These are phyloP conservation scores for Lachnellula subtilissima DNA, from an alignment of 2,329 filamentous ascomycete species.

Conservation along the genomic window DNA sequence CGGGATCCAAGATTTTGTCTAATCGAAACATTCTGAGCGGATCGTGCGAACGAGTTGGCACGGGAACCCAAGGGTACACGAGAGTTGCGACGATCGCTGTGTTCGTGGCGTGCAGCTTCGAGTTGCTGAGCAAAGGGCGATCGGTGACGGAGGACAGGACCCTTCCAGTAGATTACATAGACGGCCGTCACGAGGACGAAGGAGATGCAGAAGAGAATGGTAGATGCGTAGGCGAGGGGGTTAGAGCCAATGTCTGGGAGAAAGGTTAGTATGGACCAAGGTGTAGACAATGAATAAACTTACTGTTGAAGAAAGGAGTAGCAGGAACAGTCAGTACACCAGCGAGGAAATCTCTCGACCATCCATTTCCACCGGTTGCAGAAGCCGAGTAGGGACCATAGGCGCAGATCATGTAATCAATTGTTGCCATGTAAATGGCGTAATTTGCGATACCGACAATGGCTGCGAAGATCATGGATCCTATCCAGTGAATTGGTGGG, in stretches of 20 bases:
- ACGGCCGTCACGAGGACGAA: slow-evolving; percentile 57
- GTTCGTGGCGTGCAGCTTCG: slow-evolving; percentile 33
- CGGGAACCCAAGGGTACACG: slow-evolving; percentile 15
- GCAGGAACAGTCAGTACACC: slow-evolving; percentile 67
- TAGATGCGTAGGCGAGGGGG: slow-evolving; percentile 55
- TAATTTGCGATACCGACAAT: slow-evolving; percentile 72
- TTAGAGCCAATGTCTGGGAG: slow-evolving; percentile 47
- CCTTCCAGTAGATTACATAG: slow-evolving; percentile 63
- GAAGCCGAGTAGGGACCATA: slow-evolving; percentile 71
- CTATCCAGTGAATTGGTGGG: slow-evolving; percentile 62
- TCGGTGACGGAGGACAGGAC: slow-evolving; percentile 52
- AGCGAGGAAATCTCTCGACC: slow-evolving; percentile 67
- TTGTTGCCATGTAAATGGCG: slow-evolving; percentile 67
- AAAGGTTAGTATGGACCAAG: not conserved
- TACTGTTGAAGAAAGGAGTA: slow-evolving; percentile 54
- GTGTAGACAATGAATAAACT: slow-evolving; percentile 2
- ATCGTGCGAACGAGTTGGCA: slow-evolving; percentile 21
- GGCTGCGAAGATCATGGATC: slow-evolving; percentile 57
- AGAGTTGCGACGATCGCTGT: slow-evolving; percentile 4
- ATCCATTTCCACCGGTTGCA: slow-evolving; percentile 72
- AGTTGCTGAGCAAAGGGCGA: slow-evolving; percentile 63
- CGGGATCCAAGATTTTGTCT: slow-evolving; percentile 20
- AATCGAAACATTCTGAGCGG: slow-evolving; percentile 24
- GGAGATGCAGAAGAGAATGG: slow-evolving; percentile 59
- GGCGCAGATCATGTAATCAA: slow-evolving; percentile 72